Base-by-base conservation (phyloP, 1,139 yeast genomes). In the Keqinozyma sinolaborantium region DNA sequence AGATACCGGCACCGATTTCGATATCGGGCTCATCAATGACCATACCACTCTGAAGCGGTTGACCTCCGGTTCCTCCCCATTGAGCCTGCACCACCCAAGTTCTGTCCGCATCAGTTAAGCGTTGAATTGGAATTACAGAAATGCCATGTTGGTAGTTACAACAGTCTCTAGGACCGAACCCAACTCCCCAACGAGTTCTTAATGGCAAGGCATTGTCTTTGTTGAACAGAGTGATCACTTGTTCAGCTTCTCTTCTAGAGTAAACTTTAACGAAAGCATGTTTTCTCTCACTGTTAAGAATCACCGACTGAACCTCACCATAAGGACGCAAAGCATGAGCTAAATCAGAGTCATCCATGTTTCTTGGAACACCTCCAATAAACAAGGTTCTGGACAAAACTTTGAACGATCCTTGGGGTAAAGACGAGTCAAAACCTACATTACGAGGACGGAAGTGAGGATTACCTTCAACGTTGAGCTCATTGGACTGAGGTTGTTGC, bases 171-270 rank as follows among this genome's bases (percentile, higher is more conserved):
- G 98, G 98, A 3, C 98, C 98, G 53, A 86, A 92, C 2, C 98
- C 98, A 42, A 92, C 97, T 45, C 97, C 98, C 98, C 98, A 92
- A 53, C 97, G 76, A 7, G 95, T 86, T 63, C 92, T 85, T 53
- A 78, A 75, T 30, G 72, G 80, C 45, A 65, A 73, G 9, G 51
- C 67, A 38, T 66, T 64, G 40, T 68, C 74, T 45, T 66, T 66
- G 50, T 67, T 68, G 71, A 80, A 59, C 47, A 75, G 49, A 58
- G 77, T 56, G 68, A 76, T 40, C 16, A 88, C 90, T 41, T 71
- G 76, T 53, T 87, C 96, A 15, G 98, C 98, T 56, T 90, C 97
- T 30, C 72, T 73, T 61, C 98, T 78, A n/a, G 95, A 85, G 53
- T 84, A 87, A n/a, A 90, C 94, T 59, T 92, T 92, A 31, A 90